Conservation (phyloP, 169 alveolate species). For the Besnoitia besnoiti region DNA sequence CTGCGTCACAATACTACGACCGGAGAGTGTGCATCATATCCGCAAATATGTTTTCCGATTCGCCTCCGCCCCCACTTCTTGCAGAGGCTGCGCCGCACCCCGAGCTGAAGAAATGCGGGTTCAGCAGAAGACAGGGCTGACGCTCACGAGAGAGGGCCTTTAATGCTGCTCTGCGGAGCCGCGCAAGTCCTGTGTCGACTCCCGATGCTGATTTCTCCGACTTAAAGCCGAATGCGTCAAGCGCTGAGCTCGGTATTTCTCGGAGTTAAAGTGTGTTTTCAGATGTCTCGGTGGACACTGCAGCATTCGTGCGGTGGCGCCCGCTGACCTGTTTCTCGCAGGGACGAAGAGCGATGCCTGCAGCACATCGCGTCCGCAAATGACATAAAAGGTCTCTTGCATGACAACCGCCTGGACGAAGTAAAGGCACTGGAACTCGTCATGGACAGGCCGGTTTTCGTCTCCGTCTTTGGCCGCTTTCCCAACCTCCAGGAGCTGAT, state of each 20-base stretch:
- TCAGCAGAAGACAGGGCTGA: too few species aligned
- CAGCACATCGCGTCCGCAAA: neutral
- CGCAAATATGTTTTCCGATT: neutral
- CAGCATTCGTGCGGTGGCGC: neutral
- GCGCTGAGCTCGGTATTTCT: too few species aligned
- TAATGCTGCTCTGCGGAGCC: too few species aligned
- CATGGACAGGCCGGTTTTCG: conserved; percentile 1
- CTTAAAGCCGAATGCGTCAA: too few species aligned
- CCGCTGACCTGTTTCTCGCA: neutral
- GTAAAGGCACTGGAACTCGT: neutral
- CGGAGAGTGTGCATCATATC: neutral
- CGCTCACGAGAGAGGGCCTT: too few species aligned
- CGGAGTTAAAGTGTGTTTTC: too few species aligned
- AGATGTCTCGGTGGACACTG: neutral
- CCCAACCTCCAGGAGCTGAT: conserved; percentile 2
- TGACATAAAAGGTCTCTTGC: neutral
- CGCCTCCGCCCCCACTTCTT: too few species aligned
- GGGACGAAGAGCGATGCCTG: neutral
- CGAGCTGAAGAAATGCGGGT: too few species aligned
- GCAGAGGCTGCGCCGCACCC: too few species aligned
- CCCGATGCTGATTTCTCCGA: too few species aligned
- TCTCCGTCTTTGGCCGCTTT: neutral
- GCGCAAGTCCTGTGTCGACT: too few species aligned
- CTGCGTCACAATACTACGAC: neutral
- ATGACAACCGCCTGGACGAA: conserved; percentile 5